Conservation (phyloP, 202 grass and related monocot genomes). For the Miscanthus sacchariflorus region DNA sequence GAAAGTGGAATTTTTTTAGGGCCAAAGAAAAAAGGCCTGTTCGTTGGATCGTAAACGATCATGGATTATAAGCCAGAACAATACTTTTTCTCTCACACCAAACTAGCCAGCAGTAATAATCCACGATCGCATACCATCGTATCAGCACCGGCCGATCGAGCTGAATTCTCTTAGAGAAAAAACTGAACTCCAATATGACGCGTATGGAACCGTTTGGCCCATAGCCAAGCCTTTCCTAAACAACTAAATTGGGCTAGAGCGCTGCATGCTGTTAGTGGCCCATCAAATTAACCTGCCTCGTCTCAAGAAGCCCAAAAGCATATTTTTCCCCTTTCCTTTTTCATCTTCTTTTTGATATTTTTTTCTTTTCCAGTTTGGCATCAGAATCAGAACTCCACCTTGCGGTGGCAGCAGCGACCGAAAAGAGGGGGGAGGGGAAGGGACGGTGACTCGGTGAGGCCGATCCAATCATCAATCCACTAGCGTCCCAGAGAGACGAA, state of each 20-base stretch:
- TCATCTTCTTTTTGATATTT: not conserved
- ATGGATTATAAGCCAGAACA: too few species aligned
- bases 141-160: too few species aligned
- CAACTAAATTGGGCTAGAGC: not conserved
- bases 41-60: too few species aligned
- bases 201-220: not conserved
- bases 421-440: not conserved
- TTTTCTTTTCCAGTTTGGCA: not conserved
- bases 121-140: too few species aligned
- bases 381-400: not conserved
- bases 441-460: not conserved
- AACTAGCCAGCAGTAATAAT: too few species aligned
- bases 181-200: too few species aligned
- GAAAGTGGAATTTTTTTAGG: too few species aligned
- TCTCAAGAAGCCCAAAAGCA: not conserved
- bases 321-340: not conserved
- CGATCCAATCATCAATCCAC: slow-evolving; percentile 24
- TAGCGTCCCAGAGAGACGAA: not conserved
- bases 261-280: not conserved
- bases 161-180: too few species aligned
- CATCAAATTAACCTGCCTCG: not conserved
- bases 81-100: too few species aligned
- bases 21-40: too few species aligned
- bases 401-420: not conserved
- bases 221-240: too few species aligned